Evolutionary conservation across 1,139 yeast species (phyloP).

Genomic region (Arxiozyma bovina): DNA sequence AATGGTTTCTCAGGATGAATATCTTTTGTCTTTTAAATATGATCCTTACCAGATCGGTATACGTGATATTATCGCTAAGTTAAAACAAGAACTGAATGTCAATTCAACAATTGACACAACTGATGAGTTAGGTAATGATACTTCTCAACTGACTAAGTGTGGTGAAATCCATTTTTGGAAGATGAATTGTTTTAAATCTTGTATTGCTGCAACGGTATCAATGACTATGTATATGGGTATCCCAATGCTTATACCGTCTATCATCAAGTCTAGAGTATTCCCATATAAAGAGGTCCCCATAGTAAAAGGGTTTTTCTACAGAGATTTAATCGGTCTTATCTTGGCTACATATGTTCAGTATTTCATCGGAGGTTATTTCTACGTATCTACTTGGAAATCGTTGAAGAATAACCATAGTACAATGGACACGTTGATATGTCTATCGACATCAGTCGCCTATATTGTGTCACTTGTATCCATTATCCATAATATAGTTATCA

Average conservation of each 20-base stretch:
- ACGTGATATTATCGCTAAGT: constrained; percentile 44
- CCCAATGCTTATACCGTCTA: constrained; percentile 20
- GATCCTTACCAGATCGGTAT: constrained; percentile 44
- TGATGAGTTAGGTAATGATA: background rate
- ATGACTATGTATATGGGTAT: constrained; percentile 25
- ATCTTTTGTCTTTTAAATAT: constrained; percentile 12
- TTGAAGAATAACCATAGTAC: constrained; percentile 70
- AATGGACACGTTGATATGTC: constrained; percentile 86
- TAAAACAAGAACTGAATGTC: constrained; percentile 40
- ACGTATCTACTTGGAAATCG: constrained; percentile 57
- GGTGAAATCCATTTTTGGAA: constrained; percentile 71
- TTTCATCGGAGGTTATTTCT: constrained; percentile 51
- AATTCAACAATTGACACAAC: constrained; percentile 37
- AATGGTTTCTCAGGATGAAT: constrained; percentile 21
- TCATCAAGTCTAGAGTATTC: constrained; percentile 12
- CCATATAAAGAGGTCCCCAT: constrained; percentile 18
- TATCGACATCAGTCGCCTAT: constrained; percentile 76
- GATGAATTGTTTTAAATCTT: constrained; percentile 42
- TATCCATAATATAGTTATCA: constrained; percentile 35
- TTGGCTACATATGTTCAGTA: constrained; percentile 64
- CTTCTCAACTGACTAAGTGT: constrained; percentile 41
- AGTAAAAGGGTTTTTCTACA: constrained; percentile 48
- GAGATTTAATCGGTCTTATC: constrained; percentile 52
- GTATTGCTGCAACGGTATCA: constrained; percentile 16
- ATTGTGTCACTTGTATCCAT: constrained; percentile 58